phyloP scores from a whole-genome alignment of 805 yeast species.

The Brettanomyces custersianus region DNA sequence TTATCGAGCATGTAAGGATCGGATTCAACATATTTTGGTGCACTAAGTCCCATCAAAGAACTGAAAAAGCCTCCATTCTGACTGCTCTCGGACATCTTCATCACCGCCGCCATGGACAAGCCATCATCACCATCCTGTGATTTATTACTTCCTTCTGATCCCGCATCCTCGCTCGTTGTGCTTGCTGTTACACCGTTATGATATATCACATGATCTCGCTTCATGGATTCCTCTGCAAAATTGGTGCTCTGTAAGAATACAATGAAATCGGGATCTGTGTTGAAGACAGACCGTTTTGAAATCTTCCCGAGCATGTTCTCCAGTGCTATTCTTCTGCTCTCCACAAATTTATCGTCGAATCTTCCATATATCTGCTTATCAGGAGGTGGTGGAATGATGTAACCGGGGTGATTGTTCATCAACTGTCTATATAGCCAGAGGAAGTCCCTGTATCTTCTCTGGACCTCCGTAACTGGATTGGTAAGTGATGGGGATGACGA shows the following conservation, averaged over 20 bases:
- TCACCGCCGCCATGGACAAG: conserved; percentile 20
- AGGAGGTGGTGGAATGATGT: conserved; percentile 90
- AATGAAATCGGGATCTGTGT: conserved; percentile 65
- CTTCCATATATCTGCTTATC: conserved; percentile 91
- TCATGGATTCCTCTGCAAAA: conserved; percentile 59
- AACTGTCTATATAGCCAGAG: conserved; percentile 90
- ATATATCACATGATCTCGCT: conserved; percentile 42
- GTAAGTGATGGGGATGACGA: conserved; percentile 34
- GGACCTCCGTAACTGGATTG: conserved; percentile 43
- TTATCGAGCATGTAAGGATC: conserved; percentile 72
- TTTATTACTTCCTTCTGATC: conserved; percentile 12
- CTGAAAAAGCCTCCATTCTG: conserved; percentile 43
- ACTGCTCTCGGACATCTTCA: conserved; percentile 14
- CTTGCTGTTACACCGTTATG: conserved; percentile 16
- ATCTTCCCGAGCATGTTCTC: conserved; percentile 80
- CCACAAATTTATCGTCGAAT: conserved; percentile 84
- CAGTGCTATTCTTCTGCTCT: conserved; percentile 71
- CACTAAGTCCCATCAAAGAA: conserved; percentile 56
- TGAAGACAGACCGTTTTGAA: conserved; percentile 45
- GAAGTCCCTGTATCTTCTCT: conserved; percentile 85
- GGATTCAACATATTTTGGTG: conserved; percentile 59
- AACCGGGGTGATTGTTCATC: conserved; percentile 81
- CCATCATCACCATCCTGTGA: conserved; percentile 9
- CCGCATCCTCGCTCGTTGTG: conserved; percentile 24
- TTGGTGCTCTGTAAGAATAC: conserved; percentile 71